Percentiles rank a stretch among this genome's conserved stretches.
phyloP scores from a whole-genome alignment of 768 basidiomycete species.

The Suillus alpinus region DNA sequence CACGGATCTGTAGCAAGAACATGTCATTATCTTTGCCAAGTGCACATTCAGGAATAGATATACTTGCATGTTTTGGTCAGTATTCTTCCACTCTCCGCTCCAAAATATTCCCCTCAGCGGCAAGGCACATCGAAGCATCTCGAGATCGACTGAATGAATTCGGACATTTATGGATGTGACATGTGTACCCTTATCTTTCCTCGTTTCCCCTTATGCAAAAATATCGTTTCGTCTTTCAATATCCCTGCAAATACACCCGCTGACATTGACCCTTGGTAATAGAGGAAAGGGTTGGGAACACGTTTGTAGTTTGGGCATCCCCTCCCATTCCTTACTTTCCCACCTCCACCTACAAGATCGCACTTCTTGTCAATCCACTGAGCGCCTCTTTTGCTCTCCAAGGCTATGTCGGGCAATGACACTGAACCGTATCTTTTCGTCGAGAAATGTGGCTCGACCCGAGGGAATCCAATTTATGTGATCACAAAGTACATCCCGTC shows the following conservation, averaged over 20 bases:
- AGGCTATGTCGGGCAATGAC: slow-evolving; percentile 23
- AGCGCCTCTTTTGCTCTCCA: slow-evolving; percentile 12
- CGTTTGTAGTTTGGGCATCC: slow-evolving; percentile 21
- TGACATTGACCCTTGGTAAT: slow-evolving; percentile 30
- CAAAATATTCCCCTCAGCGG: slow-evolving; percentile 19
- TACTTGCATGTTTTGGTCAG: neutral
- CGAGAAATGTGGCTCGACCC: slow-evolving; percentile 40
- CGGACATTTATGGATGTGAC: slow-evolving; percentile 17
- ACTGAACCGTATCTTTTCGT: slow-evolving; percentile 37
- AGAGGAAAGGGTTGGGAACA: slow-evolving; percentile 22
- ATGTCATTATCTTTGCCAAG: neutral
- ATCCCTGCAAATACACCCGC: slow-evolving; percentile 6
- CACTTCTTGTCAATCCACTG: slow-evolving; percentile 8
- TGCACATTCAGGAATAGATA: neutral
- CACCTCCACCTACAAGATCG: slow-evolving; percentile 20
- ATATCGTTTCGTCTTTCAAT: slow-evolving; percentile 16
- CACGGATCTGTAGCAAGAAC: slow-evolving; percentile 19
- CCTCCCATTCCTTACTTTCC: slow-evolving; percentile 16
- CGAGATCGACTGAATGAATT: slow-evolving; percentile 12
- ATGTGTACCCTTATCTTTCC: slow-evolving; percentile 31
- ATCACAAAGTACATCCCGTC: slow-evolving; percentile 42
- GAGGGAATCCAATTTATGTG: slow-evolving; percentile 42
- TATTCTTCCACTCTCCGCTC: slow-evolving; percentile 13
- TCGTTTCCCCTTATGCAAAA: slow-evolving; percentile 26
- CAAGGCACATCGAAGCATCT: slow-evolving; percentile 24